These are phyloP conservation scores for Thuidium tamariscinum DNA, from an alignment of 225 moss, liverwort and hornwort genomes.

Conservation along the genomic window DNA sequence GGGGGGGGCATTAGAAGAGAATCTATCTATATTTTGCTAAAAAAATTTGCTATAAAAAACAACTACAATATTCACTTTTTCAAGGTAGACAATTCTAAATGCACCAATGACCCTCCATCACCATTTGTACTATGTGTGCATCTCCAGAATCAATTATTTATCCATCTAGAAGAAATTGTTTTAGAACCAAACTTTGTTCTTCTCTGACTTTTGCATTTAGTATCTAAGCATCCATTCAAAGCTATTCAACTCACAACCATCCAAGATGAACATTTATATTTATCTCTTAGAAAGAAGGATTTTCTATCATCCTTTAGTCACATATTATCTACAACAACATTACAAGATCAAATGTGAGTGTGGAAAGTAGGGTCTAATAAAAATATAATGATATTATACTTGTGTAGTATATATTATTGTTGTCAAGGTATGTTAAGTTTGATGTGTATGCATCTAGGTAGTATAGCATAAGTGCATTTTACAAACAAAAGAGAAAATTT, in stretches of 20 bases:
- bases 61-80: neutral
- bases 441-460: rapidly evolving
- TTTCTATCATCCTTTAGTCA: rapidly evolving
- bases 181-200: too few relatives aligned
- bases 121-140: too few relatives aligned
- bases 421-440: neutral
- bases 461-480: neutral
- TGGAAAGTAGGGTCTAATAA: neutral
- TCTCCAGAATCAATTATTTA: too few relatives aligned
- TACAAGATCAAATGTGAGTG: neutral
- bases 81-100: too few relatives aligned
- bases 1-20: too few relatives aligned
- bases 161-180: too few relatives aligned
- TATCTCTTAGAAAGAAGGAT: neutral
- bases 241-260: too few relatives aligned
- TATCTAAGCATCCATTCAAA: too few relatives aligned
- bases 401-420: neutral
- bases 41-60: too few relatives aligned
- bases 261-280: neutral
- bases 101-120: too few relatives aligned
- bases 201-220: too few relatives aligned
- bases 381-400: neutral
- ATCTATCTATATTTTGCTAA: neutral
- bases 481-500: rapidly evolving
- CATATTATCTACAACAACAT: too few relatives aligned